Evolutionary conservation across 2,329 filamentous ascomycete species (phyloP), one percentile per base, ranked within the genome.

Genomic region (Colletotrichum tamarilloi): DNA sequence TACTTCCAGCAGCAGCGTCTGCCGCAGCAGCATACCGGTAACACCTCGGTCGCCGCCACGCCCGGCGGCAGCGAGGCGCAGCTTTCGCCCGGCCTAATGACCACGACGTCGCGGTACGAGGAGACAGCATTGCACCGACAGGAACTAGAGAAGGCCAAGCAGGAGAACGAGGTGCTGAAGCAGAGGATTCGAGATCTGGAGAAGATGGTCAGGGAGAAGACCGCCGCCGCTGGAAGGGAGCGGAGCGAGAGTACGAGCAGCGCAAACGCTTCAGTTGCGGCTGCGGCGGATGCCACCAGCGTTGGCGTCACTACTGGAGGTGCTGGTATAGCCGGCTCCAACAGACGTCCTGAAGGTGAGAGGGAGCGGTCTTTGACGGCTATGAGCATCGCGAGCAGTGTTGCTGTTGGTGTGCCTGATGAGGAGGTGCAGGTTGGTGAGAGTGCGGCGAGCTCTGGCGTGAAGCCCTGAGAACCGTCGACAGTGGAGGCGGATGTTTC

Each of bases 91-190:
- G 85, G 87, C 3, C 80, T 91, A 30, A 82, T 92, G 75, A 86
- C 88, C 2, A 89, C 86, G 2, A 92, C 90, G 0, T 80, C 85
- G 12, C 86, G 91, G 14, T 92, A 91, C 78, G 91, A 92, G 76
- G 91, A 93, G 80, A 89, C 89, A 1, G 88, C 87, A 0, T 87
- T 87, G 72, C 90, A 90, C 76, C 85, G 90, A 5, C 84, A 86
- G 49, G 91, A 93, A 78, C 83, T 93, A 0, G 91, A 93, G 28
- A 82, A 77, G 5, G 88, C 89, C 52, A 92, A 91, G 82, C 85
- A 86, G 59, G 91, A 93, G 81, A 93, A 93, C 73, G 91, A 93
- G 65, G 79, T 81, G 0, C 81, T 93, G 58, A 91, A 91, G 83
- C 84, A 87, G 67, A 86, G 89, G 16, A 88, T 93, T 71, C 86